Conservation (phyloP, 106 monocot species). For the Apostasia shenzhenica region DNA sequence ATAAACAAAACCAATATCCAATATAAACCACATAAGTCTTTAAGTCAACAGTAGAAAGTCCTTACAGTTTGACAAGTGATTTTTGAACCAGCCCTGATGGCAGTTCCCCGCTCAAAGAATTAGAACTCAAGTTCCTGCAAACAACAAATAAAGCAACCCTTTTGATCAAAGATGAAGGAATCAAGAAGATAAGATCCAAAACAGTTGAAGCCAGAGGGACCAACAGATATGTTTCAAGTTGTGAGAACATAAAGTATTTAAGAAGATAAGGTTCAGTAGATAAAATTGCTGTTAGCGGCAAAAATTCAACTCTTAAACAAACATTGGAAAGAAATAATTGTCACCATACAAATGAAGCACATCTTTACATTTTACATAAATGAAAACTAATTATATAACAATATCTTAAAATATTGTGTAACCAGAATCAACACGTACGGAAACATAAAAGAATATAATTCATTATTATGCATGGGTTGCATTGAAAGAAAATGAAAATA, state of each 20-base stretch:
- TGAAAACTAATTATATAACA: too few relatives aligned
- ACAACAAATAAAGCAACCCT: constrained; percentile 1
- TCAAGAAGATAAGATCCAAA: background rate
- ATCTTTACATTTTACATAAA: too few relatives aligned
- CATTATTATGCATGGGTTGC: too few relatives aligned
- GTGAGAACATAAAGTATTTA: background rate
- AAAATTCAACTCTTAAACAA: background rate
- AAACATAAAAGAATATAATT: too few relatives aligned
- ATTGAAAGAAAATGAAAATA: too few relatives aligned
- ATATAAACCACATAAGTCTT: background rate
- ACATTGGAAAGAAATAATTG: background rate
- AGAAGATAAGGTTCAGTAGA: background rate
- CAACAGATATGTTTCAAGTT: too few relatives aligned
- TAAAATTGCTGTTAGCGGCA: background rate
- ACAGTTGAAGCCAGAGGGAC: too few relatives aligned
- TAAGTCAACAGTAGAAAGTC: constrained; percentile 4
- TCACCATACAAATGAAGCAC: too few relatives aligned
- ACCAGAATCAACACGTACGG: too few relatives aligned
- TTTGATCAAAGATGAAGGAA: background rate
- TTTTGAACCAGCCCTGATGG: constrained; percentile 55
- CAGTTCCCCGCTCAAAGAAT: constrained; percentile 73
- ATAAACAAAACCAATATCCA: too few relatives aligned
- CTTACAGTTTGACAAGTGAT: constrained; percentile 76
- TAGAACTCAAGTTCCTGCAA: constrained; percentile 89
- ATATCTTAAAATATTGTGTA: too few relatives aligned